Conservation (phyloP, 352 stramenopile genomes). For the Phytophthora citricola region DNA sequence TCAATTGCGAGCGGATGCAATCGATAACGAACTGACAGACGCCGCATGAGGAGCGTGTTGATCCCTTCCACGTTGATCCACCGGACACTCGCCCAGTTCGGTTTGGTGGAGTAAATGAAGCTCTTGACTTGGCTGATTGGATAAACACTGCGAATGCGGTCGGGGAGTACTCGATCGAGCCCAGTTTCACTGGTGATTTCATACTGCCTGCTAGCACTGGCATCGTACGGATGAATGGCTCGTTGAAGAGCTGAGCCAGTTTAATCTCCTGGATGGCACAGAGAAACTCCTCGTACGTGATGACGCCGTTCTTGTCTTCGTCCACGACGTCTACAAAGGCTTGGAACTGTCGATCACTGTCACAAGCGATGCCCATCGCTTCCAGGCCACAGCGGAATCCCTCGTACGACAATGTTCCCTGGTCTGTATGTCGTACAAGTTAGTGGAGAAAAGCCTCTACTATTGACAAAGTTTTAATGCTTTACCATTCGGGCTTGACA, state of each 20-base stretch:
- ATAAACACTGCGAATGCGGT: constrained; percentile 72
- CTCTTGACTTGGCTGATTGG: constrained; percentile 68
- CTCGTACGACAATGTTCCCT: constrained; percentile 66
- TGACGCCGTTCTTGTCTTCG: constrained; percentile 74
- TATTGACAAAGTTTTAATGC: too few relatives aligned
- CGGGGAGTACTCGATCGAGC: constrained; percentile 77
- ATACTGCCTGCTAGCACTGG: constrained; percentile 36
- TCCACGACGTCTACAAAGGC: constrained; percentile 81
- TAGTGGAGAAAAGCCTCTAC: too few relatives aligned
- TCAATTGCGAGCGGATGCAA: constrained; percentile 82
- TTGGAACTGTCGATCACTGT: constrained; percentile 64
- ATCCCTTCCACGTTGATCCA: constrained; percentile 80
- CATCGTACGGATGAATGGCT: constrained; percentile 54
- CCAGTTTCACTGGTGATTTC: constrained; percentile 37
- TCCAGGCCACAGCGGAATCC: constrained; percentile 69
- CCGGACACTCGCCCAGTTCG: constrained; percentile 68
- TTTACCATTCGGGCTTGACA: constrained; percentile 59
- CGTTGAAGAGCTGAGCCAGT: constrained; percentile 81
- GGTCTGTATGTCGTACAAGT: constrained; percentile 21
- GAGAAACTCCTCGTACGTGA: constrained; percentile 86
- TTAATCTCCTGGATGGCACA: constrained; percentile 89
- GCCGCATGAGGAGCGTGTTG: constrained; percentile 63
- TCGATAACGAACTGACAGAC: constrained; percentile 80
- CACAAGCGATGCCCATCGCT: constrained; percentile 73
- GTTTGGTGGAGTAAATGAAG: constrained; percentile 85